phyloP scores from a whole-genome alignment of 495 filamentous ascomycete genomes.

The Penicillium egyptiacum region DNA sequence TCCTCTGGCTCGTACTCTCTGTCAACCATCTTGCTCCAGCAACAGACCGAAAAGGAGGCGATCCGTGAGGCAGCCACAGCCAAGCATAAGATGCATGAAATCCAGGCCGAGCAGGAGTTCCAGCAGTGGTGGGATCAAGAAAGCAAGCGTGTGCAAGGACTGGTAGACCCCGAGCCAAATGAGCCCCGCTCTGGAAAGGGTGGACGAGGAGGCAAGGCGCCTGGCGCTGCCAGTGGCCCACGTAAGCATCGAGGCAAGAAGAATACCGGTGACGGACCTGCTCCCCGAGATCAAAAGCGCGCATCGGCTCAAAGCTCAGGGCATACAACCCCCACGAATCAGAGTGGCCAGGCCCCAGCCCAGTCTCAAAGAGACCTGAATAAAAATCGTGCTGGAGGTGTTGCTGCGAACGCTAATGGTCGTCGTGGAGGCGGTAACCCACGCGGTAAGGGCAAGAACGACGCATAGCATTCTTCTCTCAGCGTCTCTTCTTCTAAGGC shows the following conservation, averaged over 20 bases:
- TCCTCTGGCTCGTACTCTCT: slow-evolving; percentile 68
- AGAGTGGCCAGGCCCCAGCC: slow-evolving; percentile 9
- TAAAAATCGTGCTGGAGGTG: slow-evolving; percentile 10
- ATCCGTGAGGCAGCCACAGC: slow-evolving; percentile 75
- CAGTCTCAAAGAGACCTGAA: slow-evolving; percentile 4
- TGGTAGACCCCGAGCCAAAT: slow-evolving; percentile 56
- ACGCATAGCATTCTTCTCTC: background rate
- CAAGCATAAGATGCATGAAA: slow-evolving; percentile 85
- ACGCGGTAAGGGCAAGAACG: slow-evolving; percentile 20
- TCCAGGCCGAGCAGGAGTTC: slow-evolving; percentile 95
- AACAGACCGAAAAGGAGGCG: slow-evolving; percentile 79
- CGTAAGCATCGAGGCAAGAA: slow-evolving; percentile 38
- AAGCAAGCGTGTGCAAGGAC: slow-evolving; percentile 65
- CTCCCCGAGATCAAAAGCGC: slow-evolving; percentile 12
- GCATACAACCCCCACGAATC: slow-evolving; percentile 11
- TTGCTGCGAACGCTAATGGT: slow-evolving; percentile 10
- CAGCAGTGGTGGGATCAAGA: slow-evolving; percentile 98
- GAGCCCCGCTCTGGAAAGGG: slow-evolving; percentile 28
- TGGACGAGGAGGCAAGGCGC: slow-evolving; percentile 28
- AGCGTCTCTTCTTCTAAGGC: background rate
- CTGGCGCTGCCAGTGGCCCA: slow-evolving; percentile 12
- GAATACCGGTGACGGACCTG: slow-evolving; percentile 9
- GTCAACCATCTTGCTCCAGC: slow-evolving; percentile 84
- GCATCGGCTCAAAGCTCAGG: background rate
- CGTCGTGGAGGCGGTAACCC: slow-evolving; percentile 22